A percentile compares a stretch with the other conserved stretches of the same genome.
These are phyloP conservation scores for Exophiala viscosa DNA, from an alignment of 2,329 filamentous ascomycete genomes.

Conservation along the genomic window DNA sequence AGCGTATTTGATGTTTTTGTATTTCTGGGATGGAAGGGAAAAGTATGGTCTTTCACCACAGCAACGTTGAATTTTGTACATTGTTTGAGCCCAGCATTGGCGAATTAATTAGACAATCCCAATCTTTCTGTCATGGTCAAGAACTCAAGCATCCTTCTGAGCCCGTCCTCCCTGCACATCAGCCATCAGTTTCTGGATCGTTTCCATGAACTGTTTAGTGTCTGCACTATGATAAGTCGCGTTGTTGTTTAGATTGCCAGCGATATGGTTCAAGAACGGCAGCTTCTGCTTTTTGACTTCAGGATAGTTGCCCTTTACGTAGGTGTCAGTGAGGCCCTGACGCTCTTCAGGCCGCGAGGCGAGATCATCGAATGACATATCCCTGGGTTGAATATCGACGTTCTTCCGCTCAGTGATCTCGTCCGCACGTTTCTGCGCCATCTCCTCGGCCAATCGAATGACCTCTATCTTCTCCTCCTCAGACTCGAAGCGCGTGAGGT, in stretches of 20 bases:
- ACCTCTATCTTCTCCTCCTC: conserved; percentile 26
- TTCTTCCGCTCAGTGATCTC: conserved; percentile 19
- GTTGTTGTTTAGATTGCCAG: conserved; percentile 27
- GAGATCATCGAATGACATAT: conserved; percentile 21
- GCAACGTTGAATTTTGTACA: conserved; percentile 2
- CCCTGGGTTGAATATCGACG: conserved; percentile 14
- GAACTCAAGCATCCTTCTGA: conserved; percentile 8
- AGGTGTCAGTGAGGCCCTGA: conserved; percentile 19
- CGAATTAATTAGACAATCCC: too few species aligned
- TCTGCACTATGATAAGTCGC: conserved; percentile 20
- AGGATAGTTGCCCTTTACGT: conserved; percentile 24
- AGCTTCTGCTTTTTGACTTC: conserved; percentile 23
- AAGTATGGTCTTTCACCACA: too few species aligned
- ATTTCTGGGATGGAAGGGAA: too few species aligned
- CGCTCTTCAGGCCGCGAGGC: conserved; percentile 13
- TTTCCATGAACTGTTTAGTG: conserved; percentile 23
- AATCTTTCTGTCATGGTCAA: neutral
- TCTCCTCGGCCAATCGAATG: conserved; percentile 20
- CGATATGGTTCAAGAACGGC: conserved; percentile 27
- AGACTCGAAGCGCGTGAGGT: conserved; percentile 26
- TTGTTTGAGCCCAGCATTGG: neutral
- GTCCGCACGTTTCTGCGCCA: conserved; percentile 18
- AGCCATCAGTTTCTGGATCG: conserved; percentile 14
- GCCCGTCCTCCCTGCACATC: conserved; percentile 2
- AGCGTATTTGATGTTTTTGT: too few species aligned